Conservation (phyloP, 208 protist species). For the Phytomonas francai region DNA sequence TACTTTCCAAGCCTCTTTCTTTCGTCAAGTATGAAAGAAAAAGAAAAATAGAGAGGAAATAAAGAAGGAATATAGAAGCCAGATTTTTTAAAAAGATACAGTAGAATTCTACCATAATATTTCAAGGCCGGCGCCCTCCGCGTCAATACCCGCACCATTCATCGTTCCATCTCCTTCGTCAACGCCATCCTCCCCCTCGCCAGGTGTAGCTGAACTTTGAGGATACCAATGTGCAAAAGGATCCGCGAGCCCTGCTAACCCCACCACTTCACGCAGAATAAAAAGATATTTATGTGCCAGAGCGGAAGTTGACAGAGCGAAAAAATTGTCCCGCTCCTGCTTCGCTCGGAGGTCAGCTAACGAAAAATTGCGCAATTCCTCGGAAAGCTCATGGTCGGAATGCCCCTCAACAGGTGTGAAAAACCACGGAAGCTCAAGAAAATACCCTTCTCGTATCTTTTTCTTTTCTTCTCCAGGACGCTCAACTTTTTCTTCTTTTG, state of each 20-base stretch:
- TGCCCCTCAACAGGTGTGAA: too few species aligned
- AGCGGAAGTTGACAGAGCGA: too few species aligned
- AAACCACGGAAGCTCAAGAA: too few species aligned
- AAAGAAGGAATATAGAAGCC: conserved; percentile 12
- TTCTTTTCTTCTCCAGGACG: too few species aligned
- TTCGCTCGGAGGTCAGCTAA: too few species aligned
- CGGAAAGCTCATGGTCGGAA: too few species aligned
- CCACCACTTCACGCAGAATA: conserved; percentile 32
- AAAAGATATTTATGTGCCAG: conserved; percentile 16
- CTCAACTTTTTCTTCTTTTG: too few species aligned
- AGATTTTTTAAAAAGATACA: too few species aligned
- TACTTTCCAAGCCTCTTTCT: neutral
- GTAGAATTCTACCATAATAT: too few species aligned
- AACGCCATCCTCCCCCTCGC: neutral
- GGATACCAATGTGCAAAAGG: conserved; percentile 26
- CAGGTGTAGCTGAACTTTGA: conserved; percentile 11
- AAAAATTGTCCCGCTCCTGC: too few species aligned
- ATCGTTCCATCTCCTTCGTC: conserved; percentile 8
- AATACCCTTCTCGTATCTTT: too few species aligned
- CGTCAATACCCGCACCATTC: conserved; percentile 17
- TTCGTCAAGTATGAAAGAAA: conserved; percentile 1
- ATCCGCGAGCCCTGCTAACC: conserved; percentile 45
- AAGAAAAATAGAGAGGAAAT: conserved; percentile 1
- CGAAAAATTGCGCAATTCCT: too few species aligned
- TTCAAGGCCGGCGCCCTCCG: neutral